These are phyloP conservation scores for Botrytis elliptica DNA, from an alignment of 2,329 filamentous ascomycete species.

Conservation along the genomic window DNA sequence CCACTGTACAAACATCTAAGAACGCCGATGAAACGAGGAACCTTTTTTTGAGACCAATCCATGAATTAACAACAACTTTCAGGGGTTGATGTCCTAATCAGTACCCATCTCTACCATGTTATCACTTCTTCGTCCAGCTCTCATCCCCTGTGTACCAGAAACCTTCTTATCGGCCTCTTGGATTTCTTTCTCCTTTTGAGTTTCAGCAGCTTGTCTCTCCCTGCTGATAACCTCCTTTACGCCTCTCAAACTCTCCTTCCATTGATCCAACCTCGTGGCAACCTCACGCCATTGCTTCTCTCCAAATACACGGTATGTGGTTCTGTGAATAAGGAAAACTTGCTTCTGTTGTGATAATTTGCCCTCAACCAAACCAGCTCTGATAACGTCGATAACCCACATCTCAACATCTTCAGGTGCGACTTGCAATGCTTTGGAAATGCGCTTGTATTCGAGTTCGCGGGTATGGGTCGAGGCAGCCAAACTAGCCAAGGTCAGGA, in stretches of 20 bases:
- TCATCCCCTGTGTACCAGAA: conserved; percentile 39
- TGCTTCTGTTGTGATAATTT: conserved; percentile 91
- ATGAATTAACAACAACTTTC: conserved; percentile 19
- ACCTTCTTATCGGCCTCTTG: conserved; percentile 68
- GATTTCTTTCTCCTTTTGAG: conserved; percentile 74
- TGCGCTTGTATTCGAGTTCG: conserved; percentile 83
- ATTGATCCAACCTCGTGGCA: conserved; percentile 84
- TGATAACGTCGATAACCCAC: conserved; percentile 98
- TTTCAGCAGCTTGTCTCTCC: conserved; percentile 77
- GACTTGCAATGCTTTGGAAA: conserved; percentile 82
- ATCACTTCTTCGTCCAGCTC: conserved; percentile 46
- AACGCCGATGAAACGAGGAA: conserved; percentile 32
- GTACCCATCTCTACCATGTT: conserved; percentile 41
- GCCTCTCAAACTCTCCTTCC: conserved; percentile 76
- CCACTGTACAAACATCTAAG: conserved; percentile 34
- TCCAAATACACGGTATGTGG: conserved; percentile 93
- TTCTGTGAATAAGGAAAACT: conserved; percentile 93
- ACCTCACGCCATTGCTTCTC: conserved; percentile 99
- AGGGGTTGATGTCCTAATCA: conserved; percentile 31
- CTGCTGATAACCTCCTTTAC: conserved; percentile 76
- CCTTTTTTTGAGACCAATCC: conserved; percentile 25
- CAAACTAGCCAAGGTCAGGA: conserved; percentile 87
- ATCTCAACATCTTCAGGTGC: conserved; percentile 84
- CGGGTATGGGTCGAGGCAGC: conserved; percentile 80
- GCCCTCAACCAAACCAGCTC: conserved; percentile 91